phyloP scores from a whole-genome alignment of 2,329 filamentous ascomycete species.

The Trichoderma guizhouense region DNA sequence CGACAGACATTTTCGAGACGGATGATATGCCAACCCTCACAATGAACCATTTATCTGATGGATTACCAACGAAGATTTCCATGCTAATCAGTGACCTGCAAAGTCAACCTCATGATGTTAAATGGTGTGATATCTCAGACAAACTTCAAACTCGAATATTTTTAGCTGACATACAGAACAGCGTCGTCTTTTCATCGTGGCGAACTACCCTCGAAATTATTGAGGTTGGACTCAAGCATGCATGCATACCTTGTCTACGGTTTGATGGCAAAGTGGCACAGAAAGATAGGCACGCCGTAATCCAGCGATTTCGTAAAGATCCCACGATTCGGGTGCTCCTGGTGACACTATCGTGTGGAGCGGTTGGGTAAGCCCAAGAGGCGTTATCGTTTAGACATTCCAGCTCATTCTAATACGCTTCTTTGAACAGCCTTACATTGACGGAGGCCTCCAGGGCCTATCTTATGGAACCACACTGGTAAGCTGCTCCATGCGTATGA shows the following conservation, averaged over 20 bases:
- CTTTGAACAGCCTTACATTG: slow-evolving; percentile 39
- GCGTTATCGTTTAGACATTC: neutral
- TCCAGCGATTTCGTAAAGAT: slow-evolving; percentile 41
- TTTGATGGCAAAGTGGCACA: slow-evolving; percentile 48
- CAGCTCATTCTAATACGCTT: neutral
- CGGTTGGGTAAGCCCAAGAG: slow-evolving; percentile 42
- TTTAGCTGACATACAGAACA: slow-evolving; percentile 22
- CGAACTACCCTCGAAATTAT: slow-evolving; percentile 46
- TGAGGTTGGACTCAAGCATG: slow-evolving; percentile 36
- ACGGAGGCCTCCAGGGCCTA: slow-evolving; percentile 46
- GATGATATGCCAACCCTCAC: neutral
- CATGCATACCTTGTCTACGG: slow-evolving; percentile 35
- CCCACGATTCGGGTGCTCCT: slow-evolving; percentile 41
- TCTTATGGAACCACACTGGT: slow-evolving; percentile 51
- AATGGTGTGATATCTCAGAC: neutral
- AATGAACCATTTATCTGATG: neutral
- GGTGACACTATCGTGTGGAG: slow-evolving; percentile 49
- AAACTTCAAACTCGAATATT: neutral
- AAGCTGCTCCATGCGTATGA: neutral
- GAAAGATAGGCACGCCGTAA: slow-evolving; percentile 38
- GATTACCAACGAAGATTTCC: neutral
- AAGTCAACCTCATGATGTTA: neutral
- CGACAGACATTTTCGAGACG: neutral
- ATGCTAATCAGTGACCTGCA: neutral
- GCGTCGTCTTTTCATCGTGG: slow-evolving; percentile 52